Conservation (phyloP, 352 stramenopile genomes). For the Phytopythium delawarense region DNA sequence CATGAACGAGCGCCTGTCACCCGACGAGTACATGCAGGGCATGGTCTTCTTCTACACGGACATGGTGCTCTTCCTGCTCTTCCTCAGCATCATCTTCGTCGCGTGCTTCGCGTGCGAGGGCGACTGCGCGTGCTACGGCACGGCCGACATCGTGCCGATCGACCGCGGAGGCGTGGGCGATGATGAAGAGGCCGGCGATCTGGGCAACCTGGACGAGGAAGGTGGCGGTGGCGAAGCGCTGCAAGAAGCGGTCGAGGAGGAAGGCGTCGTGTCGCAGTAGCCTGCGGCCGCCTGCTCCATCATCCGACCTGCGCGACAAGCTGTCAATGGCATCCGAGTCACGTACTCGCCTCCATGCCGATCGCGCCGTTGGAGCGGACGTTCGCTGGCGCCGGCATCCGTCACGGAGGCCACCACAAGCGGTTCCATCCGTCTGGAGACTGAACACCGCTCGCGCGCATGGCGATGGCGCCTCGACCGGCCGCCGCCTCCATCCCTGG, state of each 20-base stretch:
- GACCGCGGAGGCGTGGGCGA: slow-evolving; percentile 17
- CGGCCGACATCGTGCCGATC: slow-evolving; percentile 59
- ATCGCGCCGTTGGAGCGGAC: too few species aligned
- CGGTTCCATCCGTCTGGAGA: too few species aligned
- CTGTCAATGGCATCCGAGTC: too few species aligned
- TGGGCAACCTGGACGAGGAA: slow-evolving; percentile 28
- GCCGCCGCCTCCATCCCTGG: too few species aligned
- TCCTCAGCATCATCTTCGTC: slow-evolving; percentile 76
- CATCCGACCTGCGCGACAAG: background rate
- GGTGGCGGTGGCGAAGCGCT: slow-evolving; percentile 8
- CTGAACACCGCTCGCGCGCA: too few species aligned
- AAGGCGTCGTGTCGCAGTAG: slow-evolving; percentile 6
- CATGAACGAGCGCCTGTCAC: slow-evolving; percentile 72
- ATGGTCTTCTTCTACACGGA: slow-evolving; percentile 86
- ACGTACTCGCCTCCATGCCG: too few species aligned
- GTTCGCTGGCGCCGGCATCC: too few species aligned
- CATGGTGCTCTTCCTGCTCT: slow-evolving; percentile 76
- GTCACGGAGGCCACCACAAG: too few species aligned
- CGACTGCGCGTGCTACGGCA: slow-evolving; percentile 68
- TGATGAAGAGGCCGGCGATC: slow-evolving; percentile 16
- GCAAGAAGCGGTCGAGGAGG: slow-evolving; percentile 4
- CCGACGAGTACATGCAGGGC: slow-evolving; percentile 81
- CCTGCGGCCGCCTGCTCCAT: background rate
- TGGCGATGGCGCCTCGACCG: too few species aligned
- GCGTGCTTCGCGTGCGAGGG: slow-evolving; percentile 74